Base-by-base conservation (phyloP, 2,329 filamentous ascomycete genomes). In the Dryadomyces sulphureus region DNA sequence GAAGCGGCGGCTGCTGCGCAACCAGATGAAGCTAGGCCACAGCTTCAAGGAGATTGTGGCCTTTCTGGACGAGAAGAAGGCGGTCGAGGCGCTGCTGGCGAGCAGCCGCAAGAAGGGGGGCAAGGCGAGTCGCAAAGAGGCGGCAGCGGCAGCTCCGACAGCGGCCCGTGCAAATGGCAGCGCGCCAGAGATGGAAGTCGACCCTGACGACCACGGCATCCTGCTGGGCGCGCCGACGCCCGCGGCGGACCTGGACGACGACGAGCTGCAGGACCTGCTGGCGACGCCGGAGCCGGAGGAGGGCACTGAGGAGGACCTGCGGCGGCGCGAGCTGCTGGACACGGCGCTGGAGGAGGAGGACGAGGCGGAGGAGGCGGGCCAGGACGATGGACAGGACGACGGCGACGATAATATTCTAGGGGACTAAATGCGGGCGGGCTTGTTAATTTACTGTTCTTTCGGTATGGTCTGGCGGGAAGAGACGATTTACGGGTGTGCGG, bases 1-100 rank as follows among this genome's bases (percentile, higher is more conserved):
- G 32, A 75, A 76, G 51, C 75, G 77, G 55, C 74, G 88, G 19
- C 68, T 98, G 20, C 71, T 82, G 55, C 73, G 85, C 53, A 95
- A 98, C 63, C 82, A 82, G 58, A 68, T 67, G n/a, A 79, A 77
- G 57, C 72, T 98, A 3, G 92, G 92, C 2, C 68, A 75, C 40
- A 95, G 92, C 59, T 93, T 85, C 69, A 85, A 82, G 57, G 87
- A 92, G 55, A 78, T 95, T 7, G 67, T 94, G 5, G 75, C 77
- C 8, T 92, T 82, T 60, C 68, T 96, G 4, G 88, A 94, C 55
- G 76, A 82, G 48, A 69, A 72, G 42, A 79, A 80, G 56, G 61
- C 75, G 38, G 69, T 70, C 53, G 66, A 68, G 44, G 52, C 62
- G 48, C 60, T 53, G 34, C 62, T 45, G 53, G 53, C 45, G 45